Base-by-base conservation (phyloP, 2,329 filamentous ascomycete species). In the Fusarium sp. region DNA sequence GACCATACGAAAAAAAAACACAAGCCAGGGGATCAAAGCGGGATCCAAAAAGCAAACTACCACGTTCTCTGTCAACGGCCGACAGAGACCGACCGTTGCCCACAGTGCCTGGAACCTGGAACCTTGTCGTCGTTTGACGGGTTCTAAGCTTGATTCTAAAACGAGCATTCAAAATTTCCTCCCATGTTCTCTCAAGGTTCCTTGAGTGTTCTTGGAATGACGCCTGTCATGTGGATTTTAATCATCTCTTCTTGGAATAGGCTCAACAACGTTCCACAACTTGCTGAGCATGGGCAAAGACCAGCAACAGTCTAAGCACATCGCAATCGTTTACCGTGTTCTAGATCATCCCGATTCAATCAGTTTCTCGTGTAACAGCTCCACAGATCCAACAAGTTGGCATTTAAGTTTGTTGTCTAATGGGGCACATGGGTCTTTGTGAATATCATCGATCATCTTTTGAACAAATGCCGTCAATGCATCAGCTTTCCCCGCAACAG, bases 61-160 rank as follows among this genome's bases (percentile, higher is more conserved):
- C 67, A 65, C 67, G 65, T 53, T 53, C 45, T 70, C 45, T 70
- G 50, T 55, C 64, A 76, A 75, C 72, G 62, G 65, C 71, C 71
- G 62, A 52, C 65, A 75, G 68, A 65, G 57, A 70, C 61, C 49
- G 68, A 57, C 62, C 71, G 69, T 68, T 74, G 58, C 56, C 61
- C 66, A 74, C 69, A 35, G 41, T 71, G 65, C 25, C 18, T 12
- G 11, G n/a, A 47, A 47, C 39, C 53, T 74, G 66, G 68, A 70
- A 65, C 65, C 65, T 62, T 64, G 49, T 62, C 60, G 49, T 62
- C 60, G 58, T 55, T 46, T 14, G 53, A 56, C 53, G 35, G 49
- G 45, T 36, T 35, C 54, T 36, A 47, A 31, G 22, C 45, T 65
- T 68, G 52, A 46, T 31, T 35, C 17, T 62, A 46, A 47, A 46